Base-by-base conservation (phyloP, 2,329 filamentous ascomycete species). In the Arachnopeziza araneosa region DNA sequence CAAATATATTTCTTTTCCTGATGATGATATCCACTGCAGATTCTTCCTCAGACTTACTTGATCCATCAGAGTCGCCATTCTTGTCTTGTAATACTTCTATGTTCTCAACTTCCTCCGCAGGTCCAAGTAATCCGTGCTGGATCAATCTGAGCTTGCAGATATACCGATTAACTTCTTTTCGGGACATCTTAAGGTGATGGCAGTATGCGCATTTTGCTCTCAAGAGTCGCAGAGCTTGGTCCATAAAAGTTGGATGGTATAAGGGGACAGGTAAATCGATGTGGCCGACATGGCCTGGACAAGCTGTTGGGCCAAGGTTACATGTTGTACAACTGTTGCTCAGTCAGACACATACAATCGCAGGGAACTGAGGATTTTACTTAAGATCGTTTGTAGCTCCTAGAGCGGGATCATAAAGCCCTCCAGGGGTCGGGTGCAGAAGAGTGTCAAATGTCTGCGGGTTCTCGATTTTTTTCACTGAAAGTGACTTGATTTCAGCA, bases 171-270 rank as follows among this genome's bases (percentile, higher is more conserved):
- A 96, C 79, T 63, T 91, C 84, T 57, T 86, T 83, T 54, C 87
- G 83, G n/a, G 88, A 81, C 73, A 97, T 82, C 71, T 89, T 91
- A 67, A 99, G 86, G 60, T 87, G 86, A 71, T 93, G 88, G 76
- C 96, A 99, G 77, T 96, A 97, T 61, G 88, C 83, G 74, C 95
- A 99, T 75, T 93, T 89, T 57, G 91, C 89, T 68, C 92, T 87
- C 22, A 99, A 81, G 52, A 99, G 80, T 52, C 90, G 88, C 64
- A 96, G 84, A 56, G 93, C 83, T 74, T 97, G 93, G 72, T 97
- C 93, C 80, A 99, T 89, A 71, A 97, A 98, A 1, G 92, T 89
- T n/a, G 93, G 91, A 75, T 99, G 93, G 74, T 98, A 99, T 56
- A 97, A 90, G 53, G 90, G 91, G 14, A 93, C 88, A 17, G 95